Evolutionary conservation across 1,284 basidiomycete species (phyloP).

Genomic region (Apiotrichum brassicae): DNA sequence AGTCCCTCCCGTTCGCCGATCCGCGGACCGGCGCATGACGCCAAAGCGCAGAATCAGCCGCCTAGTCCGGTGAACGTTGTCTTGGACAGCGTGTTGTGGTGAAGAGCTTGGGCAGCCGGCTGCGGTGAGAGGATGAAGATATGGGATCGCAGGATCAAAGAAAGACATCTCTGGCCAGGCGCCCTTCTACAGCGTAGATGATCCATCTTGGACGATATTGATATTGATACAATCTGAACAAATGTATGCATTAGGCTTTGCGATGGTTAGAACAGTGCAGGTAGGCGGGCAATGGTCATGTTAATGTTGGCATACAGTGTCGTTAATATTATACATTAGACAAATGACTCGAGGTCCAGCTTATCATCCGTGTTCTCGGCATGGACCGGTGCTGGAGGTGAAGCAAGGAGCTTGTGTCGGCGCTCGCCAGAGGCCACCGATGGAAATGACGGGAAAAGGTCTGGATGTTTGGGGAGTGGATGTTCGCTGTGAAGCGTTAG

Average conservation of each 20-base stretch:
- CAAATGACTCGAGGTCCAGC: slow-evolving; percentile 40
- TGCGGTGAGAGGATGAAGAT: too few relatives aligned
- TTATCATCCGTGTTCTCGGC: slow-evolving; percentile 22
- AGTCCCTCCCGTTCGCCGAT: not conserved
- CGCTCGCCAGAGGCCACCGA: slow-evolving; percentile 92
- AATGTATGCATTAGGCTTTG: not conserved
- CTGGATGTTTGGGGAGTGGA: slow-evolving; percentile 93
- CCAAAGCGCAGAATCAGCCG: not conserved
- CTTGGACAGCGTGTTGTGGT: slow-evolving; percentile 2
- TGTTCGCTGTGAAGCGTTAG: slow-evolving; percentile 62
- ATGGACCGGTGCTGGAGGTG: slow-evolving; percentile 39
- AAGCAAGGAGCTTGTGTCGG: slow-evolving; percentile 35
- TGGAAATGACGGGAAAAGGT: slow-evolving; percentile 92
- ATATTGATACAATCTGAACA: too few relatives aligned
- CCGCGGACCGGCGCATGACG: not conserved
- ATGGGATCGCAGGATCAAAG: too few relatives aligned
- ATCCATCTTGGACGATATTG: too few relatives aligned
- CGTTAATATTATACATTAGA: too few relatives aligned
- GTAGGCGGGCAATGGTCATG: too few relatives aligned
- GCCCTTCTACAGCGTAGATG: too few relatives aligned
- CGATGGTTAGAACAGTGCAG: not conserved
- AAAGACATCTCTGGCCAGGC: too few relatives aligned
- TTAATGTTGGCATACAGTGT: too few relatives aligned
- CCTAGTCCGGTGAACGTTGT: not conserved
- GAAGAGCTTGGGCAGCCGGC: too few relatives aligned